Percentiles rank a stretch among this genome's conserved stretches.
phyloP scores from a whole-genome alignment of 179 eudicot genomes.

The Silene noctiflora region DNA sequence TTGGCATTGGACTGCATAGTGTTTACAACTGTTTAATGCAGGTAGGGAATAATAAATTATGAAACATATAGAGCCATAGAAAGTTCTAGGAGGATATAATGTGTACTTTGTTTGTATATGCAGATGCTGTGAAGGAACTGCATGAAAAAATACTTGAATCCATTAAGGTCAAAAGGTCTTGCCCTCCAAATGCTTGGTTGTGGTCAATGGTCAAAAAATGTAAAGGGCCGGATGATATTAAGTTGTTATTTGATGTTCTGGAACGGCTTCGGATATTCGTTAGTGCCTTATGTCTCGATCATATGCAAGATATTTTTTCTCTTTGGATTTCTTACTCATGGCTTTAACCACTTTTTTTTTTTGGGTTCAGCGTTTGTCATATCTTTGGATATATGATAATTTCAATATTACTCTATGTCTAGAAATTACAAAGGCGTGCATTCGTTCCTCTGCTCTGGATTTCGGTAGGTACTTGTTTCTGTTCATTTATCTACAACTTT shows the following conservation, averaged over 20 bases:
- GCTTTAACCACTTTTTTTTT: constrained; percentile 10
- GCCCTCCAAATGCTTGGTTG: constrained; percentile 92
- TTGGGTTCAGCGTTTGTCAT: constrained; percentile 66
- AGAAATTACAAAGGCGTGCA: constrained; percentile 77
- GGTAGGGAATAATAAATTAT: not conserved
- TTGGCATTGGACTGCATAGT: no score
- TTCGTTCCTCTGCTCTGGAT: constrained; percentile 68
- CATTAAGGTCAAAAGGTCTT: constrained; percentile 51
- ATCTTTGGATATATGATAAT: constrained; percentile 79
- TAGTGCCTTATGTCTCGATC: constrained; percentile 33
- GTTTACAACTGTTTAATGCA: not conserved
- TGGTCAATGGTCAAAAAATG: constrained; percentile 74
- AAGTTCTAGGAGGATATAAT: not conserved
- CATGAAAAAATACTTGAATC: constrained; percentile 63
- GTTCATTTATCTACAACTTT: not conserved
- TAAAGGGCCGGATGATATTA: constrained; percentile 53
- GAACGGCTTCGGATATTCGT: constrained; percentile 70
- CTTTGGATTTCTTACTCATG: not conserved
- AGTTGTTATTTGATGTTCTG: constrained; percentile 61
- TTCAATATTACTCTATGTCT: constrained; percentile 72
- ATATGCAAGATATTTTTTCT: not conserved
- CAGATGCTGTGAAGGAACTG: constrained; percentile 71
- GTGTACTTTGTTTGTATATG: constrained; percentile 27
- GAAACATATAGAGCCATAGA: no score
- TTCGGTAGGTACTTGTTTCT: constrained; percentile 55